Evolutionary conservation across 352 stramenopile species (phyloP).

Genomic region (Phytopythium cucurbitacearum): DNA sequence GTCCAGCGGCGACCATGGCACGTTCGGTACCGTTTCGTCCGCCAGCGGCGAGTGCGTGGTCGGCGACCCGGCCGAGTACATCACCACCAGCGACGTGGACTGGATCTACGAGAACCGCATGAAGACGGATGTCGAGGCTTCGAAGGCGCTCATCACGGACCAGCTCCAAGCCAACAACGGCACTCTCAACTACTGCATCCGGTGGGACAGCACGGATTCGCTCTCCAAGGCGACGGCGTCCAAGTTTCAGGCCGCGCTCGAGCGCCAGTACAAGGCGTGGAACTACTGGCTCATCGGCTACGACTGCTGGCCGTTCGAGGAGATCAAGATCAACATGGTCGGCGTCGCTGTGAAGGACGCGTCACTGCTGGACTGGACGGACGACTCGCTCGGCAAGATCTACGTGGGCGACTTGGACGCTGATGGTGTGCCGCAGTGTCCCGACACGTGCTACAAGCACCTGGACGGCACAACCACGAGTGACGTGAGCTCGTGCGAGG

Average conservation of each 20-base stretch:
- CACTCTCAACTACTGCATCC: slow-evolving; percentile 39
- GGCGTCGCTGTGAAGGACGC: slow-evolving; percentile 28
- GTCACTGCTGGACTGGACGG: slow-evolving; percentile 33
- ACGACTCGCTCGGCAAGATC: slow-evolving; percentile 30
- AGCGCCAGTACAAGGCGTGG: slow-evolving; percentile 21
- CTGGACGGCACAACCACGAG: slow-evolving; percentile 19
- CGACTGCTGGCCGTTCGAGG: slow-evolving; percentile 33
- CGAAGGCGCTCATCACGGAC: slow-evolving; percentile 39
- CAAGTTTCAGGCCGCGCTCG: slow-evolving; percentile 43
- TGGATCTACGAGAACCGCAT: slow-evolving; percentile 18
- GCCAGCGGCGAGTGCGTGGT: slow-evolving; percentile 1
- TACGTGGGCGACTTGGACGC: slow-evolving; percentile 15
- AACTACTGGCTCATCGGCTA: slow-evolving; percentile 23
- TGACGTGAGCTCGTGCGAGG: slow-evolving; percentile 30
- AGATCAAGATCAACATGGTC: slow-evolving; percentile 36
- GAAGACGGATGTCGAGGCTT: slow-evolving; percentile 13
- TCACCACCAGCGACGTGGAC: slow-evolving; percentile 4
- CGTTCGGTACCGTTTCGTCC: slow-evolving; percentile 1
- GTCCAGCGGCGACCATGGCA: too few species aligned
- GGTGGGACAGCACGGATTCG: slow-evolving; percentile 43
- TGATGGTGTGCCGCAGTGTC: slow-evolving; percentile 16
- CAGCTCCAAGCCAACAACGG: slow-evolving; percentile 28
- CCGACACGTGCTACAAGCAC: slow-evolving; percentile 39
- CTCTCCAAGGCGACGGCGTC: slow-evolving; percentile 29
- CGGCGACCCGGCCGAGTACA: slow-evolving; percentile 5